Evolutionary conservation across 164 flowering plant genomes (phyloP).

Genomic region (Warburgia ugandensis): DNA sequence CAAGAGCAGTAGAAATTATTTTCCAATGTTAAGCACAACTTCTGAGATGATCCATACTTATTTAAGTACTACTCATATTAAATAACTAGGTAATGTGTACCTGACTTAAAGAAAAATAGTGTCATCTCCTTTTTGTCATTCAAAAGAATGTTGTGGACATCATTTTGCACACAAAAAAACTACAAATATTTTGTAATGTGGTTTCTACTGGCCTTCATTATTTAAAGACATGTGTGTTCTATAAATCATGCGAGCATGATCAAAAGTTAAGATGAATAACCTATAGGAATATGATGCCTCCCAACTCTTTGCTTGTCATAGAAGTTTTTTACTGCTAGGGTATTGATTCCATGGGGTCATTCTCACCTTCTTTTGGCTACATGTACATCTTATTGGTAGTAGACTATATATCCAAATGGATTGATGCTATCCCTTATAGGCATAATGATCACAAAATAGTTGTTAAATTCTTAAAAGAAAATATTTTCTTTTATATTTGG

Average conservation of each 20-base stretch:
- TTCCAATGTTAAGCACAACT: too few species aligned
- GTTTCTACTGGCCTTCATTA: background rate
- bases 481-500: background rate
- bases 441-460: too few species aligned
- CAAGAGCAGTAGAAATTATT: too few species aligned
- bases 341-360: background rate
- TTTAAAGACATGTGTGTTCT: background rate
- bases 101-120: background rate
- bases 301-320: background rate
- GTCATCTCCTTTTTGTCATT: background rate
- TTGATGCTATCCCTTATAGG: too few species aligned
- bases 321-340: background rate
- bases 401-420: too few species aligned
- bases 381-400: too few species aligned
- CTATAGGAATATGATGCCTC: background rate
- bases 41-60: too few species aligned
- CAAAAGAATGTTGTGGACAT: background rate
- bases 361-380: too few species aligned
- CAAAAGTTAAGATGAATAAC: background rate
- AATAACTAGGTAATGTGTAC: too few species aligned
- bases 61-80: too few species aligned
- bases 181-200: background rate
- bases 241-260: background rate
- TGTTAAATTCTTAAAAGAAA: too few species aligned
- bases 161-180: background rate